These are phyloP conservation scores for Sclerotinia trifoliorum DNA, from an alignment of 2,329 filamentous ascomycete genomes.

Conservation along the genomic window DNA sequence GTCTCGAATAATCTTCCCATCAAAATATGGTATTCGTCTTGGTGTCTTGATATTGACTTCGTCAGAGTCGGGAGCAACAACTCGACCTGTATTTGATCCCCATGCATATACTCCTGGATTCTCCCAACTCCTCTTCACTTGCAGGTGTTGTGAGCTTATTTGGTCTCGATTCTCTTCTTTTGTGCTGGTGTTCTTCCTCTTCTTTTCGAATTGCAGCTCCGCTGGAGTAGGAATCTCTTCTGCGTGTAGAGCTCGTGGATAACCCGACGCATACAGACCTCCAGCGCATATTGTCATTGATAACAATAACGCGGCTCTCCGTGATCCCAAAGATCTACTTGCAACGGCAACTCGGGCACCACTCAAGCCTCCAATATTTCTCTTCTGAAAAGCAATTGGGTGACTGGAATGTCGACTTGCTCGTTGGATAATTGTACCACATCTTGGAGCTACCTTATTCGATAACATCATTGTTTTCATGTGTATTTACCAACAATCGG, in stretches of 20 bases:
- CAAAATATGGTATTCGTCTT: conserved; percentile 75
- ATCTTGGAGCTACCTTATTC: conserved; percentile 26
- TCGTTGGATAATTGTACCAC: conserved; percentile 25
- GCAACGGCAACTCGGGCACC: conserved; percentile 26
- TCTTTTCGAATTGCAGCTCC: conserved; percentile 67
- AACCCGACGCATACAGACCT: conserved; percentile 32
- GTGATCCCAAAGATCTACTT: conserved; percentile 22
- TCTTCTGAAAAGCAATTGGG: conserved; percentile 24
- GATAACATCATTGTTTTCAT: conserved; percentile 28
- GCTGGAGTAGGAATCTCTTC: conserved; percentile 42
- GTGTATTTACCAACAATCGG: not conserved
- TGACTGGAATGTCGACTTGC: conserved; percentile 24
- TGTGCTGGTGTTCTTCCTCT: conserved; percentile 55
- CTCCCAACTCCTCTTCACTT: conserved; percentile 78
- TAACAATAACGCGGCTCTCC: conserved; percentile 29
- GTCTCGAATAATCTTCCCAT: conserved; percentile 80
- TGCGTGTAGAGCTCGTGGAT: conserved; percentile 34
- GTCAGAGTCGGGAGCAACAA: conserved; percentile 80
- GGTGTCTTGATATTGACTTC: conserved; percentile 79
- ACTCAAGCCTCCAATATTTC: conserved; percentile 29
- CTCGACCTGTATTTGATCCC: conserved; percentile 82
- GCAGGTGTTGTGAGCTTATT: conserved; percentile 81
- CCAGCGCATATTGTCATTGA: conserved; percentile 33
- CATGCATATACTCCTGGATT: conserved; percentile 90
- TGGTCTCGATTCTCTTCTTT: conserved; percentile 73